Evolutionary conservation across 768 basidiomycete species (phyloP), one percentile per base, ranked within the genome.

Genomic region (Leccinum arenicola): DNA sequence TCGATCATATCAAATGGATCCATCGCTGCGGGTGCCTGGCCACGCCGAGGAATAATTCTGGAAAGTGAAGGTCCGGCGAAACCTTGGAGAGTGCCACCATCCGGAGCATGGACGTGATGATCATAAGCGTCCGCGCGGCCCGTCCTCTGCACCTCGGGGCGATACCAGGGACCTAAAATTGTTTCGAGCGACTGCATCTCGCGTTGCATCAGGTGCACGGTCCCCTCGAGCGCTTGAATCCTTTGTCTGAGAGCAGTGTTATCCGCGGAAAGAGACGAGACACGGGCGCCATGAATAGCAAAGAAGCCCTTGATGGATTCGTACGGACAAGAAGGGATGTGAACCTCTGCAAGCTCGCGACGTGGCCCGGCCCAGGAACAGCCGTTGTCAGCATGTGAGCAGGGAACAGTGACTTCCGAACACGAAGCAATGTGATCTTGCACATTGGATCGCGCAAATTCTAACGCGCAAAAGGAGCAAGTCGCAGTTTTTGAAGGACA

Each of bases 151-250:
- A 31, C 76, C 23, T 73, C 77, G 23, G 76, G 70, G 23, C 74
- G 69, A 65, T 78, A 84, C 86, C 86, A 87, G 0, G 85, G 90
- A 0, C 88, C 89, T 15, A 94, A 70, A 6, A 80, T 82, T n/a
- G 65, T 72, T 66, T 80, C 83, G 33, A 84, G 77, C 8, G 74
- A 73, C 10, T 77, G 75, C 68, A 91, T 75, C 61, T 94, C 90
- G 40, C 76, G 78, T 52, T 78, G 78, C 66, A 85, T 74, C 5
- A 71, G 70, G 31, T 80, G 77, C 23, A 88, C 67, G 2, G 79
- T 72, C 15, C 78, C 78, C 67, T 92, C 89, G 21, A 91, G 72
- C 0, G 78, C 76, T 12, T 83, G 81, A 9, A 90, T 74, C 33
- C 81, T 80, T 61, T 81, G 78, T 27, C 83, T 82, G 17, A 94